Base-by-base conservation (phyloP, 805 yeast species). In the Candida ortonii region DNA sequence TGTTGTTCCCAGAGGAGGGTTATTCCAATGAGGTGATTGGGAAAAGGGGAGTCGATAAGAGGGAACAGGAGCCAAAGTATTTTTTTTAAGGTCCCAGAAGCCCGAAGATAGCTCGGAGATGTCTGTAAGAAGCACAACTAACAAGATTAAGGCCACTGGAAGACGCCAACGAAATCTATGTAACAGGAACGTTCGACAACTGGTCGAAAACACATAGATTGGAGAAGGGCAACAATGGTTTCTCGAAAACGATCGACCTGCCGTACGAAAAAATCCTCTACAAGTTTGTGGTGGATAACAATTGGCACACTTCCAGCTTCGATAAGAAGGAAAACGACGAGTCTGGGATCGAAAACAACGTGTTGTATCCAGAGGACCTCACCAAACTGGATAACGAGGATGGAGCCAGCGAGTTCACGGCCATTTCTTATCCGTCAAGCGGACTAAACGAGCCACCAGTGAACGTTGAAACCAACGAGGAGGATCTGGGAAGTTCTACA, bases 281-380 rank as follows among this genome's bases (percentile, higher is more conserved):
- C 64, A 78, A 75, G 46, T 78, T 71, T 53, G 70, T 78, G 29
- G 82, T 77, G 29, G 82, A 77, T 49, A 80, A 73, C 11, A 63
- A 62, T 25, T 78, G 84, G 84, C 30, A 51, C 16, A 64, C 70
- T 5, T 63, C 71, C 13, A 50, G 57, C 1, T 33, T 47, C 21
- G 69, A 70, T 41, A 59, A 59, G 26, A 46, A 59, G 21, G 68
- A 67, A 44, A 55, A 39, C 13, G 78, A 71, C 46, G 40, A 30
- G 8, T 43, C 60, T 22, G 81, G 81, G 3, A 67, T 61, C 41
- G 71, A 66, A 28, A 77, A 77, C 61, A 77, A 77, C 49, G 68
- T 67, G n/a, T 45, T 76, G 8, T 57, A 53, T 23, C 61, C 61
- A 2, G 61, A 54, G 12, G 65, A 61, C 20, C 34, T 55, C 5